A percentile compares a stretch with the other conserved stretches of the same genome.
Conservation (phyloP, 768 basidiomycete genomes). For the Trametes punicea region DNA sequence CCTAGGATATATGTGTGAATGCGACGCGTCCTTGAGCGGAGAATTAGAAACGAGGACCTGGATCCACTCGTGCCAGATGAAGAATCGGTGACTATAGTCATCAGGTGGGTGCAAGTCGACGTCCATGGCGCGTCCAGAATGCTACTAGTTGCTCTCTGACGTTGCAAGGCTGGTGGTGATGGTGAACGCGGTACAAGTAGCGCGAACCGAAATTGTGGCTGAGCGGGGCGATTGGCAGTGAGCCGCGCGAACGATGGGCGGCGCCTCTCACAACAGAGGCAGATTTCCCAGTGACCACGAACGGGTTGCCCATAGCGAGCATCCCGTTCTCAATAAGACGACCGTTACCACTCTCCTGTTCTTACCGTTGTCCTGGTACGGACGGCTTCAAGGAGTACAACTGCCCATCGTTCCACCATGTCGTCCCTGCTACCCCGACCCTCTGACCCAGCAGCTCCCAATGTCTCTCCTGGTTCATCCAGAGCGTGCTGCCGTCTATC, state of each 20-base stretch:
- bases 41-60: constrained; percentile 42
- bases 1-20: constrained; percentile 9
- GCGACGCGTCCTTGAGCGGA: background rate
- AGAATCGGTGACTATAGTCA: constrained; percentile 79
- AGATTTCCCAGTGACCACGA: constrained; percentile 11
- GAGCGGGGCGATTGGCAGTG: constrained; percentile 9
- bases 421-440: constrained; percentile 3
- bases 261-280: constrained; percentile 16
- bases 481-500: constrained; percentile 14
- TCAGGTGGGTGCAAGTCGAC: constrained; percentile 74
- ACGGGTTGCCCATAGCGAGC: constrained; percentile 21
- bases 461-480: constrained; percentile 23
- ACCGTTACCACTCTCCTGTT: constrained; percentile 26
- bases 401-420: constrained; percentile 19
- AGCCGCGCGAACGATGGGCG: constrained; percentile 16
- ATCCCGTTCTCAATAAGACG: constrained; percentile 15
- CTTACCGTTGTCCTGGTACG: constrained; percentile 24
- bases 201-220: background rate
- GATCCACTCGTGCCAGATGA: constrained; percentile 91
- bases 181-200: background rate
- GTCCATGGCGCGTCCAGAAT: constrained; percentile 37
- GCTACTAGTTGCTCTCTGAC: background rate
- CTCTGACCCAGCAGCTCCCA: constrained; percentile 2
- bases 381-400: constrained; percentile 18
- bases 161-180: constrained; percentile 6